Evolutionary conservation across 305 asterid species (phyloP), one percentile per base, ranked within the genome.

Genomic region (Plantago lanceolata): DNA sequence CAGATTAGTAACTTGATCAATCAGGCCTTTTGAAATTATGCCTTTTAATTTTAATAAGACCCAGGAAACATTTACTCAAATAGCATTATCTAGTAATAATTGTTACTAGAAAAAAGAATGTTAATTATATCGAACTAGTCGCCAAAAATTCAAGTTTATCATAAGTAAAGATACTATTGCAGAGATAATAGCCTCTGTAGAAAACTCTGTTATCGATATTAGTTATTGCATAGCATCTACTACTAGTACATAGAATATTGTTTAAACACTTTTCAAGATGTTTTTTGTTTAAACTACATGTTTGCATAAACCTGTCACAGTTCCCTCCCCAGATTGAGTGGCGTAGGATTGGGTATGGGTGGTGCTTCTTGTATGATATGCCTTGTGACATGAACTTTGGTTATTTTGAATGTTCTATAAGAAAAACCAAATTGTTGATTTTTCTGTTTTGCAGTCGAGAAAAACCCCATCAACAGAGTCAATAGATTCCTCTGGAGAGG

Each of bases 401-500:
- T 33, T 33, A 5, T 33, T 4, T 64, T 58, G 53, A 29, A 31
- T 29, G 13, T 26, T 66, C 49, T 55, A 40, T 29, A 52, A 56
- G 61, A 35, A 7, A 7, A 21, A 37, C 19, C 54, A 48, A 35
- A 71, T 48, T 65, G 50, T 37, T 63, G 52, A 57, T 24, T 29
- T 68, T 68, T 68, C 21, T 60, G 12, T 69, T 29, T 61, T 80
- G 65, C 87, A 93, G 98, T 85, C 84, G 29, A 79, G 85, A 66
- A 87, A 74, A 79, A 85, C 91, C 49, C 87, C 89, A 65, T 88
- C 95, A 64, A 65, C 80, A 33, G 98, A 88, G 65, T 89, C 97
- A 58, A 68, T 89, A 65, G 95, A 84, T 84, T 87, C 93, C 56
- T 93, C 98, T 73, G 96, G 98, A 61, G 98, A 93, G 69, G 98